Base-by-base conservation (phyloP, 805 yeast species). In the Zygoascus bituminiphila region DNA sequence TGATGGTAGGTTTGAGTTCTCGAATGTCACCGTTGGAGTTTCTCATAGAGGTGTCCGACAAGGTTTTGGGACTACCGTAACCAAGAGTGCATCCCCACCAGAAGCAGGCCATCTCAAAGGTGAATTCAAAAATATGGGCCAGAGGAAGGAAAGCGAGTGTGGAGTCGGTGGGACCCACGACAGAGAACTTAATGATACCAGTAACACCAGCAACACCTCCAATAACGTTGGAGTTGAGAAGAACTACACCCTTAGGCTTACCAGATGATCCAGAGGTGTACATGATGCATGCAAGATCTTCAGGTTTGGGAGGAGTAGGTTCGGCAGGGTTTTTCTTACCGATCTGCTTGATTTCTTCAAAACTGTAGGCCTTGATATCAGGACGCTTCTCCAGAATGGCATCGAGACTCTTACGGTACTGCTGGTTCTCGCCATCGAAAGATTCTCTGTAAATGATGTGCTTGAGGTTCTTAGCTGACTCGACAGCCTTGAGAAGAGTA, bases 41-140 rank as follows among this genome's bases (percentile, higher is more conserved):
- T 60, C 77, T 81, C 62, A 85, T 79, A 1, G 95, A 86, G 1
- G 75, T 71, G 54, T 85, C 95, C 19, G 95, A 80, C 57, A 93
- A 72, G 25, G 98, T 91, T 71, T 88, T 88, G 54, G 91, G 96
- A 58, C 74, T 81, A 45, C 95, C 98, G 70, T 93, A 93, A 57
- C 98, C 98, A 41, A 85, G 66, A 48, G 78, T 66, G 48, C 85
- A 82, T 64, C 98, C 98, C 98, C 97, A 93, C 73, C 79, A 81
- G 57, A 93, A 78, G 33, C 77, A 62, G 25, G 78, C 66, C 60
- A 88, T 72, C 72, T 93, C 98, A 55, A 93, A 88, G 3, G 79
- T 87, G 67, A 88, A 74, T 71, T 93, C 98, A 58, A 93, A 86
- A 58, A 93, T 93, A 63, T 93, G 98, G 7, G 98, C 98, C 61